Percentiles rank a stretch among this genome's conserved stretches.
Conservation (phyloP, 805 yeast genomes). For the Debaryomyces castellii region DNA sequence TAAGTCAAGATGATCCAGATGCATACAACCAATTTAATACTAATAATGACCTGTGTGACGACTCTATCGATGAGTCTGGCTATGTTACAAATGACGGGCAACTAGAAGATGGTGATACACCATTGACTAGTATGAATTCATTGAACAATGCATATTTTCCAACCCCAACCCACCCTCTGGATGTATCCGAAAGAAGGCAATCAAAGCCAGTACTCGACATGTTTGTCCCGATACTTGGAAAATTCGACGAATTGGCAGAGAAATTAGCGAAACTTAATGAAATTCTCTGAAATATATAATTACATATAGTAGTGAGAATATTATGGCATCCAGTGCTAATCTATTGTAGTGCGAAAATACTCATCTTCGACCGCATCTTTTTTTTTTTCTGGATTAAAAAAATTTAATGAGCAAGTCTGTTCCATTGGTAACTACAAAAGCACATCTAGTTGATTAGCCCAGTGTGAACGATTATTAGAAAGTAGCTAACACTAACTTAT, state of each 20-base stretch:
- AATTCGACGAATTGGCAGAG: conserved; percentile 44
- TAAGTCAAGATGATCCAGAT: background rate
- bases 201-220: conserved; percentile 46
- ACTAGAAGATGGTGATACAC: conserved; percentile 21
- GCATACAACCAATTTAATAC: background rate
- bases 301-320: background rate
- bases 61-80: background rate
- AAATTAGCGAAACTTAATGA: conserved; percentile 38
- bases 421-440: background rate
- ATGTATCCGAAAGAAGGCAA: conserved; percentile 31
- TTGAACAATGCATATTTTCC: conserved; percentile 18
- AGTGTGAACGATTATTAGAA: background rate
- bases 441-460: background rate
- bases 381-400: background rate
- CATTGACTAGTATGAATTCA: conserved; percentile 37
- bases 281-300: conserved; percentile 9
- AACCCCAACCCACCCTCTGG: conserved; percentile 28
- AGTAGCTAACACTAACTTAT: background rate
- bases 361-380: conserved; percentile 1
- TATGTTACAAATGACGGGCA: background rate
- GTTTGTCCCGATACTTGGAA: conserved; percentile 57
- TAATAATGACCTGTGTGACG: background rate
- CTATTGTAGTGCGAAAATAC: background rate
- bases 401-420: background rate
- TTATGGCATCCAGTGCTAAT: background rate